A percentile compares a stretch with the other conserved stretches of the same genome.
These are phyloP conservation scores for Thelonectria blattea DNA, from an alignment of 2,329 filamentous ascomycete genomes.

Conservation along the genomic window DNA sequence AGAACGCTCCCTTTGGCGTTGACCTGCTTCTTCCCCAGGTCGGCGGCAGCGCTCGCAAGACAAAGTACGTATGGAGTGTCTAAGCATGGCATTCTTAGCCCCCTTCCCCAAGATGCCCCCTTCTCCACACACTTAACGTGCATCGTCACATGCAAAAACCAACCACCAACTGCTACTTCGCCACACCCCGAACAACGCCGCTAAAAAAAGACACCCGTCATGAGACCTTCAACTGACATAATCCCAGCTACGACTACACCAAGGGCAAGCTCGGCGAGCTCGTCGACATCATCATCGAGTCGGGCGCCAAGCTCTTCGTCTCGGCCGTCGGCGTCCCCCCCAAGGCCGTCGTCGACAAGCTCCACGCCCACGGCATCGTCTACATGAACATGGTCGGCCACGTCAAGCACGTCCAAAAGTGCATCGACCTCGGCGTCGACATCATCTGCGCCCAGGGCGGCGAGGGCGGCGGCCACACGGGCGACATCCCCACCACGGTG, in stretches of 20 bases:
- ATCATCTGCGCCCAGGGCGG: slow-evolving; percentile 98
- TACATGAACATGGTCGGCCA: slow-evolving; percentile 99
- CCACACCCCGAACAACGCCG: background rate
- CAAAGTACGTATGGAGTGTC: slow-evolving; percentile 75
- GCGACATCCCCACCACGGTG: slow-evolving; percentile 88
- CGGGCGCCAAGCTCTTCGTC: slow-evolving; percentile 90
- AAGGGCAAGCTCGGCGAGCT: slow-evolving; percentile 97
- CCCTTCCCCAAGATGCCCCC: background rate
- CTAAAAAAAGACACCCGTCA: slow-evolving; percentile 7
- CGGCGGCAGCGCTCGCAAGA: slow-evolving; percentile 92
- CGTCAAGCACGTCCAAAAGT: slow-evolving; percentile 98
- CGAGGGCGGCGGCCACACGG: slow-evolving; percentile 96
- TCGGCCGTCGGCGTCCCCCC: slow-evolving; percentile 95
- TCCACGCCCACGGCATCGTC: slow-evolving; percentile 85
- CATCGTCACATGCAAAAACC: slow-evolving; percentile 33
- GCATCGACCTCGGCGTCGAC: slow-evolving; percentile 87
- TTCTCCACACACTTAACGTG: slow-evolving; percentile 9
- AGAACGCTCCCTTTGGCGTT: slow-evolving; percentile 94
- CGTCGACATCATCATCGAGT: slow-evolving; percentile 90
- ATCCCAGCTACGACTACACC: slow-evolving; percentile 92
- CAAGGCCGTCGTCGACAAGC: slow-evolving; percentile 83
- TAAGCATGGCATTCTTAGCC: no score
- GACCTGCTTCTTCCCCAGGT: slow-evolving; percentile 94
- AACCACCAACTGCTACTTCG: no score
- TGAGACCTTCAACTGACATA: slow-evolving; percentile 25